These are phyloP conservation scores for Cairneyella variabilis DNA, from an alignment of 495 filamentous ascomycete species.

Conservation along the genomic window DNA sequence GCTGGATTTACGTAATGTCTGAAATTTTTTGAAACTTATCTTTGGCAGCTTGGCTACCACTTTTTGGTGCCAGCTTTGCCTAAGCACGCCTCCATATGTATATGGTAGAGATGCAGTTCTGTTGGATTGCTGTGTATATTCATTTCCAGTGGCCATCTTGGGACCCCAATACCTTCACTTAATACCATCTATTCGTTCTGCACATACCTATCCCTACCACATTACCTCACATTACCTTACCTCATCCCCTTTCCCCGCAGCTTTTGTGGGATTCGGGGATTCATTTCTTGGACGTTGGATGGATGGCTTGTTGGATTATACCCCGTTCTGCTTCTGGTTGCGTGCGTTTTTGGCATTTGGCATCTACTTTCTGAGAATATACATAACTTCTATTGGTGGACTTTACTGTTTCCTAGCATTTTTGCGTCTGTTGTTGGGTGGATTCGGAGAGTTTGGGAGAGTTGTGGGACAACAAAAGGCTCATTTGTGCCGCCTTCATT, in stretches of 20 bases:
- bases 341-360: background rate
- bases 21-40: background rate
- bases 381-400: background rate
- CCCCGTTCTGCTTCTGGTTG: background rate
- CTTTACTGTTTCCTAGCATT: background rate
- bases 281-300: background rate
- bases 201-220: background rate
- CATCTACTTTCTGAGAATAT: background rate
- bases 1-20: slow-evolving; percentile 28
- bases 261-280: background rate
- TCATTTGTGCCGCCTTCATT: background rate
- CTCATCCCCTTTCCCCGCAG: background rate
- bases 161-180: background rate
- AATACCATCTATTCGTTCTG: background rate
- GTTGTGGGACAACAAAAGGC: background rate
- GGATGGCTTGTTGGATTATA: background rate
- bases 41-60: background rate
- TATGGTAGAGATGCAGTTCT: no score
- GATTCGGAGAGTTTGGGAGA: background rate
- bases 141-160: no score
- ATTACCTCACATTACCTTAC: background rate
- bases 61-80: background rate
- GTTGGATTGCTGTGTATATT: no score
- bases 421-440: background rate
- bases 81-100: no score